Conservation (phyloP, 2,329 filamentous ascomycete species). For the Ambrosiella xylebori region DNA sequence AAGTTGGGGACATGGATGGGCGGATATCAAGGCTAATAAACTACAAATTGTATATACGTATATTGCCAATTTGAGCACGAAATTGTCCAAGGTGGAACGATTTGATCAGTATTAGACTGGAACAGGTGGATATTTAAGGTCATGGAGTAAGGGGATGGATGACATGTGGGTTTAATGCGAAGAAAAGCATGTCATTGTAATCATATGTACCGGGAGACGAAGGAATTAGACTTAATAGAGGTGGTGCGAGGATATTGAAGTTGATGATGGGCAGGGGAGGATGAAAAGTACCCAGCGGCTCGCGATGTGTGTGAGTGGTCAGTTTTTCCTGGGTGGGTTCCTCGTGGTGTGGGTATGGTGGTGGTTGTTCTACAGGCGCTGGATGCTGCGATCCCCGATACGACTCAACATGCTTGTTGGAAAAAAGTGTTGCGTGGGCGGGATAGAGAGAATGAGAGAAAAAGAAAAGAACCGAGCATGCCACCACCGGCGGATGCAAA, state of each 20-base stretch:
- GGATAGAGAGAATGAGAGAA: background rate
- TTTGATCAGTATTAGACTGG: background rate
- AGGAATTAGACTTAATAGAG: background rate
- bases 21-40: background rate
- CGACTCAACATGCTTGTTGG: background rate
- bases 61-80: no score
- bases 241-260: background rate
- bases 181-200: background rate
- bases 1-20: background rate
- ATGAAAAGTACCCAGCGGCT: background rate
- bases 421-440: background rate
- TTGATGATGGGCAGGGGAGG: background rate
- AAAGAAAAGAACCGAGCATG: background rate
- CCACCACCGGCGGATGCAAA: background rate
- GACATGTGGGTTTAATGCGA: background rate
- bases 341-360: background rate
- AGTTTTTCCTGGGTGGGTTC: background rate
- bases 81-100: no score
- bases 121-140: background rate
- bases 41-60: no score
- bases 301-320: background rate
- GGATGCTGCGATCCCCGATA: background rate
- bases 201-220: no score
- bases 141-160: no score
- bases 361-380: background rate